Evolutionary conservation across 2,329 filamentous ascomycete species (phyloP), one percentile per base, ranked within the genome.

Genomic region (Graphium sp.): DNA sequence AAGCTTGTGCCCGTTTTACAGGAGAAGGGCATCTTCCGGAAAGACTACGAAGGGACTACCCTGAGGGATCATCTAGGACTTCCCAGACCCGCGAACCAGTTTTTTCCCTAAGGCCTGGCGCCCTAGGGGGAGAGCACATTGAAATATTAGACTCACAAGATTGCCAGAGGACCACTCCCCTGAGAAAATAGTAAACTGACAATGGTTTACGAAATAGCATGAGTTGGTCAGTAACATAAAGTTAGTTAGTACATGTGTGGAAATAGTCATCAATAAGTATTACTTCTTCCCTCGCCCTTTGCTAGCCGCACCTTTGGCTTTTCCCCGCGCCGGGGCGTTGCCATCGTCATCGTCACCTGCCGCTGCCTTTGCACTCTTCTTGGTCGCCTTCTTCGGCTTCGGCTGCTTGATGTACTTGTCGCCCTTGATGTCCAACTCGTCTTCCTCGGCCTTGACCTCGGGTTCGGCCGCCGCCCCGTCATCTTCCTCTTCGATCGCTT

Each of bases 341-440:
- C 56, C 61, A 1, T 60, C 60, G 13, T 59, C 61, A 12, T 53
- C 56, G 6, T 64, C 63, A n/a, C 58, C 59, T 9, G 55, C 53
- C 24, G 47, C 51, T 18, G 50, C 53, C 32, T 60, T 61, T 24
- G 35, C 52, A 36, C 32, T 48, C 29, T 27, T 46, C 36, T 16
- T 47, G 41, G 27, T 38, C 1, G 49, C 35, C 38, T 56, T 58
- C 42, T 58, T 59, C n/a, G 51, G 44, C 62, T 93, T 94, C 9
- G 87, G 82, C 46, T 78, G 67, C 50, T 89, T 92, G 48, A 95
- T 85, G 44, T 92, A 94, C 52, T 94, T 95, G 53, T 98, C 89
- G 47, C 87, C 92, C 44, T 78, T 83, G 29, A 95, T 50, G 46
- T 92, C 83, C n/a, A 74, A 56, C 30, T 84, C 79, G 9, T 82